Evolutionary conservation across 306 rosid species (phyloP).

Genomic region (Vigna mungo): DNA sequence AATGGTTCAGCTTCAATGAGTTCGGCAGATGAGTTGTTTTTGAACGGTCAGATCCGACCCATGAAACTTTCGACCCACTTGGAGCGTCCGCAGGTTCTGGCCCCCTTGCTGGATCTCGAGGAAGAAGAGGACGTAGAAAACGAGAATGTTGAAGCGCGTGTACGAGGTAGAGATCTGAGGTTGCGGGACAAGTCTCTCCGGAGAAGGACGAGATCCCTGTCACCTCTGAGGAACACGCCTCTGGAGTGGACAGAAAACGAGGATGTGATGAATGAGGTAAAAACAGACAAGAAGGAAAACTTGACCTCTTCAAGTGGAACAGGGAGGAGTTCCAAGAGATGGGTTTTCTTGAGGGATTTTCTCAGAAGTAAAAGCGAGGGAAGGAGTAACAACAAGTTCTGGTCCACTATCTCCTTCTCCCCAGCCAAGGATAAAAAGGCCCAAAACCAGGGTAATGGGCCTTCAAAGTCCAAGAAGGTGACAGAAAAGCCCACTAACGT

Average conservation of each 20-base stretch:
- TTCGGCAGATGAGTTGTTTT: conserved; percentile 80
- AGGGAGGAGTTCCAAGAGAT: conserved; percentile 86
- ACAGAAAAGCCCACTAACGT: conserved; percentile 71
- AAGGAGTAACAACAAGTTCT: conserved; percentile 83
- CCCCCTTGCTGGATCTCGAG: conserved; percentile 70
- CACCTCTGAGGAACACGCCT: conserved; percentile 68
- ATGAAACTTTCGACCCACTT: conserved; percentile 77
- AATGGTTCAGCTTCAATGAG: conserved; percentile 64
- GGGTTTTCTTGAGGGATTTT: conserved; percentile 89
- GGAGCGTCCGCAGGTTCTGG: conserved; percentile 65
- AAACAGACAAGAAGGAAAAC: conserved; percentile 30
- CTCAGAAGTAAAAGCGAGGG: conserved; percentile 97
- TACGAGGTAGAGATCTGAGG: conserved; percentile 90
- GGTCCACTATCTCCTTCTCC: conserved; percentile 83
- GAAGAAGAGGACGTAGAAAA: conserved; percentile 48
- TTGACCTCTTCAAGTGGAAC: conserved; percentile 63
- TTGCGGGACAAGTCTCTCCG: conserved; percentile 64
- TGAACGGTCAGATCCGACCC: conserved; percentile 82
- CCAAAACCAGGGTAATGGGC: conserved; percentile 22
- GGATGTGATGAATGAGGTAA: conserved; percentile 6
- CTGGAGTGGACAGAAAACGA: conserved; percentile 65
- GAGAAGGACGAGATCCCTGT: conserved; percentile 90
- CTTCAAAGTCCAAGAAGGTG: not conserved
- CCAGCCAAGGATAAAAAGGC: conserved; percentile 74
- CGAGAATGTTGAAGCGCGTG: conserved; percentile 36